Percentiles rank a stretch among this genome's conserved stretches.
Evolutionary conservation across 2,329 filamentous ascomycete genomes (phyloP).

Genomic region (Pezicula carpinea): DNA sequence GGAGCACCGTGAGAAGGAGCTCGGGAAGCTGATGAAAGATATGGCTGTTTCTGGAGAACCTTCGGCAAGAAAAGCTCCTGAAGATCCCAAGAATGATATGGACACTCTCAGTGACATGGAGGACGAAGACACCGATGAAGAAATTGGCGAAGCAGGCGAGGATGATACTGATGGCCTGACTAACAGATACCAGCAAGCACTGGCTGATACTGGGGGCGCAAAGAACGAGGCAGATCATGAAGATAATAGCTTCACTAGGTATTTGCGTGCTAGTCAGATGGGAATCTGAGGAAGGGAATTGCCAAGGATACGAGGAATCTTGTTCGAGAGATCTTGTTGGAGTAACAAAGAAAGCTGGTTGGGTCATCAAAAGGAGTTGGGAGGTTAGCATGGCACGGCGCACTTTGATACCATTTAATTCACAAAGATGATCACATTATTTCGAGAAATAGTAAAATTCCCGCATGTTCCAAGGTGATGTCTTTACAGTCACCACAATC

Average conservation of each 20-base stretch:
- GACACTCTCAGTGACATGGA: conserved; percentile 30
- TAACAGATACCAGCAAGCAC: conserved; percentile 70
- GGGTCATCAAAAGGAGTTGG: conserved; percentile 9
- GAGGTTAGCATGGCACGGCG: conserved; percentile 26
- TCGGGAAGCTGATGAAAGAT: conserved; percentile 91
- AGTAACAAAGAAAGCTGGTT: background rate
- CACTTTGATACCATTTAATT: conserved; percentile 24
- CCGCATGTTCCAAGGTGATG: too few relatives aligned
- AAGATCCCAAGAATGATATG: conserved; percentile 28
- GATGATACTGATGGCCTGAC: conserved; percentile 63
- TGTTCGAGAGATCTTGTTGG: too few relatives aligned
- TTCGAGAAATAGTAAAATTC: too few relatives aligned
- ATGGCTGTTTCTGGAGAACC: conserved; percentile 59
- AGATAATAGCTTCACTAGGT: conserved; percentile 30
- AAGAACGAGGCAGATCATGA: conserved; percentile 15
- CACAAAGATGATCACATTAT: too few relatives aligned
- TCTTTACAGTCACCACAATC: too few relatives aligned
- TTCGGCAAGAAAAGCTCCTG: conserved; percentile 29
- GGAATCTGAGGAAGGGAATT: conserved; percentile 16
- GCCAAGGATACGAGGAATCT: too few relatives aligned
- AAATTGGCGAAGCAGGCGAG: conserved; percentile 54
- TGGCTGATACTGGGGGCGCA: conserved; percentile 47
- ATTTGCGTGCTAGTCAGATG: conserved; percentile 29
- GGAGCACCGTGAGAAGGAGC: conserved; percentile 68
- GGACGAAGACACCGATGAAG: conserved; percentile 50